These are phyloP conservation scores for Xylariaceae sp. DNA, from an alignment of 2,329 filamentous ascomycete species.

Conservation along the genomic window DNA sequence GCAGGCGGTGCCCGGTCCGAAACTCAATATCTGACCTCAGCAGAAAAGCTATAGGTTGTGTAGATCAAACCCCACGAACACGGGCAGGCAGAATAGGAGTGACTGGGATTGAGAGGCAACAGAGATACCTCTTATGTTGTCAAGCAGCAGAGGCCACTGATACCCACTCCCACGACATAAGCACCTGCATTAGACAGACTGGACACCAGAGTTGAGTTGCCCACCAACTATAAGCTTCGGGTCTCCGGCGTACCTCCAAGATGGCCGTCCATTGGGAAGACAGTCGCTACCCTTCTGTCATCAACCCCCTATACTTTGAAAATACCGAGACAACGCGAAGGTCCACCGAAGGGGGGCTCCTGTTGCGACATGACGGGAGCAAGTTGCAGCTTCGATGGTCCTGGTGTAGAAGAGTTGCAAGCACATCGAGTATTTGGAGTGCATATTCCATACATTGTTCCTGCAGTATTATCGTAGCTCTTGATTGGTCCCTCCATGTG, in stretches of 20 bases:
- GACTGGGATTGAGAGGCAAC: no score
- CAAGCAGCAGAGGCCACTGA: no score
- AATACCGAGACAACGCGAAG: slow-evolving; percentile 27
- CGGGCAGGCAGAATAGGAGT: no score
- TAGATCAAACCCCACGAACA: no score
- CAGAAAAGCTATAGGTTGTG: slow-evolving; percentile 1
- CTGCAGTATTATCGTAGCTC: no score
- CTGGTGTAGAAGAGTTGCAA: slow-evolving; percentile 4
- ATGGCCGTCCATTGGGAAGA: slow-evolving; percentile 1
- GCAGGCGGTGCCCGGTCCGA: slow-evolving; percentile 4
- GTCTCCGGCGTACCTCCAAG: slow-evolving; percentile 1
- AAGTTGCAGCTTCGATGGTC: slow-evolving; percentile 10
- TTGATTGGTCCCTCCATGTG: no score
- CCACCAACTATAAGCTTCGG: neutral
- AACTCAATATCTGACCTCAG: neutral
- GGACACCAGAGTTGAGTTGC: neutral
- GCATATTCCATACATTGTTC: no score
- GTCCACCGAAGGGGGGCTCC: slow-evolving; percentile 24
- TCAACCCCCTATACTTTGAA: slow-evolving; percentile 1
- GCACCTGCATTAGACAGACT: neutral
- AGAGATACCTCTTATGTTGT: no score
- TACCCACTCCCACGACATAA: no score
- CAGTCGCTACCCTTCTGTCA: no score
- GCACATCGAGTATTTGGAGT: no score
- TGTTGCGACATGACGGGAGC: slow-evolving; percentile 1